Base-by-base conservation (phyloP, 2,329 filamentous ascomycete genomes). In the Fusarium temperatum region DNA sequence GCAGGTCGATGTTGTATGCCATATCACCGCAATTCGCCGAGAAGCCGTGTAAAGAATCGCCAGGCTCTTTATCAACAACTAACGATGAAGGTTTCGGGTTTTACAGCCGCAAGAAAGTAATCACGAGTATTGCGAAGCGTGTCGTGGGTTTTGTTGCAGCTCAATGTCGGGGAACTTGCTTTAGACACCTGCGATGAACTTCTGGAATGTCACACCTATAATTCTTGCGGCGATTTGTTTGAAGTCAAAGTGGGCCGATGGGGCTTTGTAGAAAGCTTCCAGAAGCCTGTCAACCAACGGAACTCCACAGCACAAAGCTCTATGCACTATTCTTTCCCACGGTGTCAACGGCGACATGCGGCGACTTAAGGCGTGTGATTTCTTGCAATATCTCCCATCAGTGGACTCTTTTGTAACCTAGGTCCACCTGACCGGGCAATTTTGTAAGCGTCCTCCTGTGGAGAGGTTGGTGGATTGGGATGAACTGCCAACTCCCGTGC, bases 251-350 rank as follows among this genome's bases (percentile, higher is more conserved):
- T 77, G 75, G 78, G 62, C 63, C 71, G 55, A 72, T 56, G 68
- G 66, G 70, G 66, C 64, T 75, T 68, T 62, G 74, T 77, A 55
- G 78, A 80, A 80, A 71, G 65, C 66, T 80, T 80, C 78, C 74
- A 80, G 78, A 80, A 80, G 70, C 59, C 70, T 69, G 70, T 70
- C 72, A 77, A 56, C 61, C 51, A 32, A 30, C 42, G 47, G 54
- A 61, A 60, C 72, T 68, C 66, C 63, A 68, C 45, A 38, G 35
- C 30, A 63, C 28, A 36, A 22, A 30, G 39, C 36, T 45, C 58
- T 50, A 47, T 39, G 44, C 45, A 32, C 39, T 63, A 68, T 75
- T 68, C 69, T 56, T 70, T 68, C 26, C 45, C 62, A 67, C 69
- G 26, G 74, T 76, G 69, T 56, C 53, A 57, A 36, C 35, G 30